These are phyloP conservation scores for Claviceps humidiphila DNA, from an alignment of 2,329 filamentous ascomycete genomes.

Conservation along the genomic window DNA sequence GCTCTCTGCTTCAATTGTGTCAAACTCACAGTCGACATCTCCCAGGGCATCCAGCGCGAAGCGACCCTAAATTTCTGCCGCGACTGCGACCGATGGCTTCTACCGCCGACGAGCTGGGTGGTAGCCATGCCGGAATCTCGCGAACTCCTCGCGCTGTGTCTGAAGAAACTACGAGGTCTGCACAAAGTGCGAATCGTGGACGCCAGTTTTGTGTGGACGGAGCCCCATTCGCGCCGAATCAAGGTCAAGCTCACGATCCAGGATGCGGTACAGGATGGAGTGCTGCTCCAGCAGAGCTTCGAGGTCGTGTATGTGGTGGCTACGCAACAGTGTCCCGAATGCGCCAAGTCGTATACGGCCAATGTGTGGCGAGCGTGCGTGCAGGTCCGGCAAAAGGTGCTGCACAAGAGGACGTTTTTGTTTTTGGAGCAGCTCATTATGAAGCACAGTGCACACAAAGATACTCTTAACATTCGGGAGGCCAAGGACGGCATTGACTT, in stretches of 20 bases:
- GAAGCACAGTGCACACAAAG: conserved; percentile 80
- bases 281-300: conserved; percentile 78
- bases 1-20: conserved; percentile 94
- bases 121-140: conserved; percentile 75
- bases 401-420: conserved; percentile 69
- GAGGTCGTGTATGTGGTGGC: conserved; percentile 88
- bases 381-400: conserved; percentile 92
- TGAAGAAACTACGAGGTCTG: conserved; percentile 75
- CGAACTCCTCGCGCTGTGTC: conserved; percentile 82
- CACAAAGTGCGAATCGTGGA: conserved; percentile 90
- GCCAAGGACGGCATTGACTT: conserved; percentile 93
- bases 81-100: conserved; percentile 89
- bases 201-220: conserved; percentile 94
- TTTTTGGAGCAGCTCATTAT: conserved; percentile 86
- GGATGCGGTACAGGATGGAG: conserved; percentile 47
- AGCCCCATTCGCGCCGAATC: conserved; percentile 84
- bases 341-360: conserved; percentile 87
- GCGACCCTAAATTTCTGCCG: conserved; percentile 80
- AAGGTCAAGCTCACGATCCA: conserved; percentile 96
- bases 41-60: conserved; percentile 80
- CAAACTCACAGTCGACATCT: conserved; percentile 88
- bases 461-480: conserved; percentile 97
- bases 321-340: conserved; percentile 89
- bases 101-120: conserved; percentile 77
- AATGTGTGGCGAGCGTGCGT: conserved; percentile 91